phyloP scores from a whole-genome alignment of 2,329 filamentous ascomycete genomes.

The Neurospora sp. region DNA sequence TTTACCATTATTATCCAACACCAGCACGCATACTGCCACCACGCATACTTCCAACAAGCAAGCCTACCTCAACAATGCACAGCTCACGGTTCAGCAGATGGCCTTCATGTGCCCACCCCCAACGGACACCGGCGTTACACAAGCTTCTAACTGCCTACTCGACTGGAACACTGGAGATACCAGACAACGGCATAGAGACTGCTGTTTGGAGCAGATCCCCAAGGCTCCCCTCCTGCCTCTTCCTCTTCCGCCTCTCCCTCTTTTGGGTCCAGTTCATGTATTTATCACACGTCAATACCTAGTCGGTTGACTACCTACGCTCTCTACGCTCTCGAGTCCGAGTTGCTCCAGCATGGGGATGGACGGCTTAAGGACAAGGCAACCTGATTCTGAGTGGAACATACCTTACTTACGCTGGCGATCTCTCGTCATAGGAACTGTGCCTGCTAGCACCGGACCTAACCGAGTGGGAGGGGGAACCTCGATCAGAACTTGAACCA shows the following conservation, averaged over 20 bases:
- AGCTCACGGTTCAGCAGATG: neutral
- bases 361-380: neutral
- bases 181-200: neutral
- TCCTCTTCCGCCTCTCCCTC: neutral
- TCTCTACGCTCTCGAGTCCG: neutral
- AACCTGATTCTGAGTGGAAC: neutral
- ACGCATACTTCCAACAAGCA: neutral
- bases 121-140: neutral
- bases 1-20: neutral
- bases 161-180: neutral
- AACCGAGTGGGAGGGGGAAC: neutral
- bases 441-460: neutral
- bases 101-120: neutral
- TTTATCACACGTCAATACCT: neutral
- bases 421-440: neutral
- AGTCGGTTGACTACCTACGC: neutral
- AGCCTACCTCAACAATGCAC: neutral
- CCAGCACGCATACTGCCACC: neutral
- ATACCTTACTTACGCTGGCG: neutral
- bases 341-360: neutral
- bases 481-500: neutral
- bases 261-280: neutral
- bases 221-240: neutral
- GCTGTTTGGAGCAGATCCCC: neutral
- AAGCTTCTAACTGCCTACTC: neutral